A percentile compares a stretch with the other conserved stretches of the same genome.
phyloP scores from a whole-genome alignment of 83 land plant species.

The Picea engelmannii region DNA sequence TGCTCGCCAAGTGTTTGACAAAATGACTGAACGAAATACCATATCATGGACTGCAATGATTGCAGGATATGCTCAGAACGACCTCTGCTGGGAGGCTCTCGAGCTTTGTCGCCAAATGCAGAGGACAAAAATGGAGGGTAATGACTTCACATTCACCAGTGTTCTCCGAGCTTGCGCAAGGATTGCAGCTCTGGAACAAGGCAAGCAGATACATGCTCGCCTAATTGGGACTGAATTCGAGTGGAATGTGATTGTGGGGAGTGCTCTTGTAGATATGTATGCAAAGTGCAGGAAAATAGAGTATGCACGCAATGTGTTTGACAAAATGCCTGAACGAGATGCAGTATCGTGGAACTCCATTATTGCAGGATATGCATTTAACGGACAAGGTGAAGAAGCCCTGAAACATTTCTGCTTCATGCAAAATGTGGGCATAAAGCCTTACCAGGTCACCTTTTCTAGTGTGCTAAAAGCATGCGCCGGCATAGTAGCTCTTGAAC shows the following conservation, averaged over 20 bases:
- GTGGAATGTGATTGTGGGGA: background rate
- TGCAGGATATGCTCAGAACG: too few species aligned
- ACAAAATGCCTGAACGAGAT: background rate
- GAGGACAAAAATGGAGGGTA: too few species aligned
- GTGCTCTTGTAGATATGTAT: conserved; percentile 3
- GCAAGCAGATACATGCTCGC: too few species aligned
- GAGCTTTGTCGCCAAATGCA: conserved; percentile 8
- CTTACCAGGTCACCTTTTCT: conserved; percentile 35
- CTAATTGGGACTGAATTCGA: too few species aligned
- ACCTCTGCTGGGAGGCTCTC: background rate
- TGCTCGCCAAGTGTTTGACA: conserved; percentile 18
- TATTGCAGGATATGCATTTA: conserved; percentile 28
- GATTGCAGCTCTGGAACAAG: too few species aligned
- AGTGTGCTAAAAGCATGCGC: conserved; percentile 44
- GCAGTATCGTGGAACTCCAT: conserved; percentile 42
- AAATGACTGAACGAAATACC: too few species aligned
- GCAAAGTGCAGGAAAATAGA: background rate
- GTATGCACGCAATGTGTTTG: conserved; percentile 1
- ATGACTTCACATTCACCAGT: too few species aligned
- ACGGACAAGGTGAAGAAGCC: conserved; percentile 37
- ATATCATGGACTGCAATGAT: too few species aligned
- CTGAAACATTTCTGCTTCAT: conserved; percentile 34
- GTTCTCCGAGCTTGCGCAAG: too few species aligned
- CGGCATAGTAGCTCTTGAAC: conserved; percentile 31
- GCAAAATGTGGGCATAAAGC: conserved; percentile 29